Evolutionary conservation across 2,329 filamentous ascomycete species (phyloP).

Genomic region (Stagonosporopsis tanaceti): DNA sequence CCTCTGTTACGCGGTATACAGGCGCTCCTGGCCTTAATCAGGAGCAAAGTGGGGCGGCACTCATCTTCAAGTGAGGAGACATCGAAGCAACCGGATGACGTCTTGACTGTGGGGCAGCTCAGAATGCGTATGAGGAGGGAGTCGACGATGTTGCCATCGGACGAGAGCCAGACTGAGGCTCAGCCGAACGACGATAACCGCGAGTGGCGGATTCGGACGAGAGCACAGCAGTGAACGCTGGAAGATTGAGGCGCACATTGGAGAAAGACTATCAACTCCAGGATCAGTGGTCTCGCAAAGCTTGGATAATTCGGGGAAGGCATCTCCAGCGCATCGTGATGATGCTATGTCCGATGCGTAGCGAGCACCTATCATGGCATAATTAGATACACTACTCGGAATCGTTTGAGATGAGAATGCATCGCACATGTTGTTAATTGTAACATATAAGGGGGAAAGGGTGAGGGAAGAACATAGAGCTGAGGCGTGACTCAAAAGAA

Average conservation of each 20-base stretch:
- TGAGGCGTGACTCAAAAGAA: not conserved
- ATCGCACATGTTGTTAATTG: no score
- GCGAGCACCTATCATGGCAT: no score
- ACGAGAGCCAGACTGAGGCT: not conserved
- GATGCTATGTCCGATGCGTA: no score
- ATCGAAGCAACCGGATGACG: not conserved
- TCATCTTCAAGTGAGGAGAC: not conserved
- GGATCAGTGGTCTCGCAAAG: no score
- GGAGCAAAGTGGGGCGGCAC: not conserved
- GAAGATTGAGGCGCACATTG: not conserved
- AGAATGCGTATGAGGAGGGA: slow-evolving; percentile 1
- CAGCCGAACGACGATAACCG: not conserved
- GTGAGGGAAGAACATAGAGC: no score
- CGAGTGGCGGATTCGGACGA: not conserved
- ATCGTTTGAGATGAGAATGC: no score
- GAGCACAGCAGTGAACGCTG: not conserved
- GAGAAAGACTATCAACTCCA: not conserved
- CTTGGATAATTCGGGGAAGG: no score
- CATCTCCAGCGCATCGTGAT: no score
- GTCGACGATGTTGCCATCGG: not conserved
- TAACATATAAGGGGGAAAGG: not conserved
- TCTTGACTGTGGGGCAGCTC: slow-evolving; percentile 2
- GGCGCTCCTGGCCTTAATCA: not conserved
- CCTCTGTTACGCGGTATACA: slow-evolving; percentile 8
- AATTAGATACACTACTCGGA: no score